A percentile compares a stretch with the other conserved stretches of the same genome.
phyloP scores from a whole-genome alignment of 2,329 filamentous ascomycete species.

The Paecilomyces fulvus region DNA sequence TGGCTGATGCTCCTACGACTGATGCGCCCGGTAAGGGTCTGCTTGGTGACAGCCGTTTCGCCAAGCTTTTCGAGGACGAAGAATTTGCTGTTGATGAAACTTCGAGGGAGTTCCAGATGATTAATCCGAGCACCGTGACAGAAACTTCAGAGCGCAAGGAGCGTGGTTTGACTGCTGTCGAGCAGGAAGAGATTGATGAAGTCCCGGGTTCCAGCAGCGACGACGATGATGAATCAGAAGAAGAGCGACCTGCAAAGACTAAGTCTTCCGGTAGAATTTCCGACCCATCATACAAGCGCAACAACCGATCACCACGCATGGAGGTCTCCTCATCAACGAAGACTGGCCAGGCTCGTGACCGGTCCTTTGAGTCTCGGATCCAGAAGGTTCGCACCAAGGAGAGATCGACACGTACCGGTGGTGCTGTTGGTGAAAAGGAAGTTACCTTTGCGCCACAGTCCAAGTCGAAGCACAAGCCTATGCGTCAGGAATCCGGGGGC shows the following conservation, averaged over 20 bases:
- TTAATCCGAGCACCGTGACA: conserved; percentile 74
- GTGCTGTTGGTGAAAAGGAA: conserved; percentile 44
- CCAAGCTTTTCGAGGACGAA: conserved; percentile 80
- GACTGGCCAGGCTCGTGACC: conserved; percentile 39
- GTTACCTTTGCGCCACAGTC: conserved; percentile 51
- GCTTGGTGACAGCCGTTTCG: conserved; percentile 79
- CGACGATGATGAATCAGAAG: conserved; percentile 17
- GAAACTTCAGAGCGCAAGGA: conserved; percentile 25
- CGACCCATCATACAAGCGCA: conserved; percentile 47
- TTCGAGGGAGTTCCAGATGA: conserved; percentile 73
- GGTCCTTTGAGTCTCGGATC: conserved; percentile 51
- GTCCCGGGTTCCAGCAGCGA: conserved; percentile 35
- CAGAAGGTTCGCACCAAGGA: conserved; percentile 33
- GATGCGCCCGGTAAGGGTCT: conserved; percentile 47
- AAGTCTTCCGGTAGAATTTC: conserved; percentile 42
- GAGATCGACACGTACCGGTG: conserved; percentile 21
- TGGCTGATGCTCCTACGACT: conserved; percentile 19
- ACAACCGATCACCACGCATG: conserved; percentile 47
- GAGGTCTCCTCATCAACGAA: conserved; percentile 47
- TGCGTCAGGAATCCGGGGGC: conserved; percentile 11
- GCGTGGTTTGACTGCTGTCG: conserved; percentile 52
- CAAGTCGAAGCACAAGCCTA: conserved; percentile 29
- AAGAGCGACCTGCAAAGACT: conserved; percentile 16
- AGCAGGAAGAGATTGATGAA: conserved; percentile 52
- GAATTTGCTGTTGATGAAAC: conserved; percentile 89